Evolutionary conservation across 2,329 filamentous ascomycete species (phyloP), one percentile per base, ranked within the genome.

Genomic region (Ceratocystis cubensis): DNA sequence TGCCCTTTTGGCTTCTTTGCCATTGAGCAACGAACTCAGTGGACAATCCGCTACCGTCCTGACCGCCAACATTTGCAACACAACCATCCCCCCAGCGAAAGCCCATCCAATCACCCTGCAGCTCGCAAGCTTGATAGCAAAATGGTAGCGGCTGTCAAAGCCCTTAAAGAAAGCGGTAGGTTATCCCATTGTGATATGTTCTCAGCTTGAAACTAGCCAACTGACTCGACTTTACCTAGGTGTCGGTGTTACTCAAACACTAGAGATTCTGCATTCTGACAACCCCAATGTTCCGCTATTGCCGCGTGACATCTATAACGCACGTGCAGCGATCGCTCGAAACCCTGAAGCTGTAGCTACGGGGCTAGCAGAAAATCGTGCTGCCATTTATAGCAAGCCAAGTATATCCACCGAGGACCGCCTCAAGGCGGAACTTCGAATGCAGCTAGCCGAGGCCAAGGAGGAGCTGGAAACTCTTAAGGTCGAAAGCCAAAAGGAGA

Each of bases 1-100:
- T 87, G 84, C 69, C 83, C 83, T 37, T 87, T 87, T 73, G 84
- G 84, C n/a, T 86, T 87, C 73, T 87, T 87, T 70, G 84, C 84
- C 66, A 84, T 87, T 48, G 84, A 87, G 73, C 83, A 86, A 71
- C 79, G 84, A 68, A 86, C 83, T 0, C 83, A 87, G 70, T 87
- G 84, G 84, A 84, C 83, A 0, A 81, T 87, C 67, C 79, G 84
- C 64, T 87, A 86, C 71, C 81, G 84, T 3, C 84, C 84, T 1
- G 81, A 86, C 69, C 74, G 78, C 5, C 72, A 77, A 64, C 84
- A 87, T 71, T 75, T 86, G 50, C 74, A 78, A 66, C 84, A 87
- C 73, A 87, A 87, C 71, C 84, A 87, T 71, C 82, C 82, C 0
- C 84, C 84, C 1, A 87, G 84, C 71, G 84, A 87, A 72, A 86